These are phyloP conservation scores for Ophiostoma perfectum DNA, from an alignment of 2,329 filamentous ascomycete genomes.

Conservation along the genomic window DNA sequence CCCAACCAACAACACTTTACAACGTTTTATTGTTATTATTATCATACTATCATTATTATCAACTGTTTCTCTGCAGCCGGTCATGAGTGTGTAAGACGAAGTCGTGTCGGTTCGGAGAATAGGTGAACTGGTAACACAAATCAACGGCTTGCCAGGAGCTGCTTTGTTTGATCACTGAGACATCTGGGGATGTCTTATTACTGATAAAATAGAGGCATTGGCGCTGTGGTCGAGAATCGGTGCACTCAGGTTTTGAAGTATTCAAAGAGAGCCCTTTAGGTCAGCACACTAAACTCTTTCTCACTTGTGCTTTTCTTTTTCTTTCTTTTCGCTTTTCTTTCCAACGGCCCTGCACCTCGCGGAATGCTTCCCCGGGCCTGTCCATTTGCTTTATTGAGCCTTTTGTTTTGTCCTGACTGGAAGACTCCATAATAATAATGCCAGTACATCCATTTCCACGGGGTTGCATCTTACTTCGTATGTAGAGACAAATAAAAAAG, in stretches of 20 bases:
- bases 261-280: neutral
- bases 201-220: neutral
- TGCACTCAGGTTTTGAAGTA: neutral
- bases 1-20: no score
- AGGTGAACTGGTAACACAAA: conserved; percentile 1
- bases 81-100: neutral
- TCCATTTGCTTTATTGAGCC: neutral
- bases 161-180: neutral
- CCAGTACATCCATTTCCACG: neutral
- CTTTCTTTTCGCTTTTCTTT: neutral
- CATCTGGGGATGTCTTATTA: conserved; percentile 4
- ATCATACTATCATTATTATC: no score
- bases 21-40: no score
- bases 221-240: neutral
- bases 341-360: neutral
- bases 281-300: neutral
- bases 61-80: neutral
- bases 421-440: neutral
- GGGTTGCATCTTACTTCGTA: conserved; percentile 5
- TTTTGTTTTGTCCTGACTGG: neutral
- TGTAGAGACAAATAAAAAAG: neutral
- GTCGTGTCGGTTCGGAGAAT: neutral
- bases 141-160: conserved; percentile 3
- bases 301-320: neutral
- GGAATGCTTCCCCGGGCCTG: conserved; percentile 7